Base-by-base conservation (phyloP, 345 rosid species). In the Boechera stricta region DNA sequence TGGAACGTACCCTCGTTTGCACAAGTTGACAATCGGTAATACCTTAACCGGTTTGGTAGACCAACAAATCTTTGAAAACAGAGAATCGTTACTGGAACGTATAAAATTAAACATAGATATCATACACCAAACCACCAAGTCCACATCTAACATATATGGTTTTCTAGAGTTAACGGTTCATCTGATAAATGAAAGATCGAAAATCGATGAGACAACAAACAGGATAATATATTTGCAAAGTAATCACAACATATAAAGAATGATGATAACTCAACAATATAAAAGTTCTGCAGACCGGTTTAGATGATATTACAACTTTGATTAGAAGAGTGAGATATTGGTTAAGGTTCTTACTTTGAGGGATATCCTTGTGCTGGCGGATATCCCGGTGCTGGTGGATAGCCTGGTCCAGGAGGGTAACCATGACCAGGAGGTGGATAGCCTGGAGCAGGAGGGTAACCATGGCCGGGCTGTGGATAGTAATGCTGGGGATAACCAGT, bases 401-500 rank as follows among this genome's bases (percentile, higher is more conserved):
- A 75, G 7, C 73, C 67, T 0, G 76, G 36, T 1, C 69, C 66
- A 7, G 72, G 76, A 58, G 77, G 77, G 29, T 77, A 77, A 29
- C 61, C 76, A 16, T 45, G 59, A 28, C 71, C 71, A 4, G 76
- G 82, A 26, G 82, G 88, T 7, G 80, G 84, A 58, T 83, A 84
- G 32, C 77, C 82, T 15, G 49, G 49, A 44, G 69, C 39, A 78
- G 71, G 74, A 67, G 82, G 78, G 61, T 79, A 79, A 12, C 75
- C 78, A 24, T 73, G 53, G 2, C 70, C 78, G n/a, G 78, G 78
- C 2, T 59, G 81, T 59, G 77, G 81, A 72, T 78, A 78, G 53
- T 78, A 80, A 12, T 80, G 85, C 44, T 67, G 87, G 29, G 64
- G 78, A 38, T 81, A 68, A 0, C 77, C 80, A 48, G 63, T 63